Conservation (phyloP, 2,329 filamentous ascomycete species). For the Pestalotiopsis sp. region DNA sequence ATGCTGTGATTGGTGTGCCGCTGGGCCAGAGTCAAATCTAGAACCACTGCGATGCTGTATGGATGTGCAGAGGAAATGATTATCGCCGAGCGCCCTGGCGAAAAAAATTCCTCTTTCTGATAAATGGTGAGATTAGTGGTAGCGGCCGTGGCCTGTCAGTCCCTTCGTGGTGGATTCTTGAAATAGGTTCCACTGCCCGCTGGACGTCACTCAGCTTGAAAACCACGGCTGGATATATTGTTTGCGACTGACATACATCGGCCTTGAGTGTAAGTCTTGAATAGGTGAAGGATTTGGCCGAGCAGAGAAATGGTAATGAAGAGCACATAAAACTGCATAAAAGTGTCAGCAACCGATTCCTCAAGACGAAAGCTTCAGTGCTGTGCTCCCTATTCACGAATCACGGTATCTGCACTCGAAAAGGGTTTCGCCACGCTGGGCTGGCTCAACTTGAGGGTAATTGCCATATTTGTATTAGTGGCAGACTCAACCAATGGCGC, state of each 20-base stretch:
- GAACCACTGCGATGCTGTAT: neutral
- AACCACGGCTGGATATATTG: too few species aligned
- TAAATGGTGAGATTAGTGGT: neutral
- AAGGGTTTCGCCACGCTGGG: neutral
- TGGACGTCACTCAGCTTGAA: too few species aligned
- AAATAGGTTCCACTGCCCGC: neutral
- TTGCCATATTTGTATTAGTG: neutral
- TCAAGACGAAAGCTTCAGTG: neutral
- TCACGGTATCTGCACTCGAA: neutral
- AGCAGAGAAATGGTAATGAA: too few species aligned
- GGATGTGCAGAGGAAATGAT: neutral
- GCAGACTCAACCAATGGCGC: neutral
- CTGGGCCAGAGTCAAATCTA: conserved; percentile 4
- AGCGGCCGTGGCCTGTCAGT: neutral
- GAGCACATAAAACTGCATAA: neutral
- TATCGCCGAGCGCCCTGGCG: neutral
- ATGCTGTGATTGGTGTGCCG: conserved; percentile 10
- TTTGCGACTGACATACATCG: too few species aligned
- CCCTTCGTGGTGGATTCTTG: neutral
- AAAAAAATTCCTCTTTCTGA: neutral
- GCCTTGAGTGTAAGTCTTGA: too few species aligned
- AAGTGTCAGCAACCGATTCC: neutral
- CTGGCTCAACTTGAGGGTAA: neutral
- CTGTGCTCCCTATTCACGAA: neutral
- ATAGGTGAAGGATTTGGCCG: too few species aligned